These are phyloP conservation scores for Xylaria sp. DNA, from an alignment of 2,329 filamentous ascomycete species.

Conservation along the genomic window DNA sequence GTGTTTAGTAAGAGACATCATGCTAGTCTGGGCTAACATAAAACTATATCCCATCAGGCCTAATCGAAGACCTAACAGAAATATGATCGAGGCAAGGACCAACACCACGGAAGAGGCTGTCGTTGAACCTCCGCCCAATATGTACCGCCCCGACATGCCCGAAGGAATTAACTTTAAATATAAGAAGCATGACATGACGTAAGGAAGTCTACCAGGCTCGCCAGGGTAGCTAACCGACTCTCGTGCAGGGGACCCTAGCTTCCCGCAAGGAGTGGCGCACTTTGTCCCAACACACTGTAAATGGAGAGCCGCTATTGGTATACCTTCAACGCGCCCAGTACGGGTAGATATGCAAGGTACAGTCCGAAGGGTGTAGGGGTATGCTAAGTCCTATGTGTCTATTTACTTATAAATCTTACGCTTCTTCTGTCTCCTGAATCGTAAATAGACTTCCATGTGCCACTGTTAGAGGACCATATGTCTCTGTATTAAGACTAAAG, in stretches of 20 bases:
- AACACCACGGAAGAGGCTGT: background rate
- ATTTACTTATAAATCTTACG: background rate
- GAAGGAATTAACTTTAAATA: background rate
- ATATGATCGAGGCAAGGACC: too few species aligned
- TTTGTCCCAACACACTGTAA: background rate
- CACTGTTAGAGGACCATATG: background rate
- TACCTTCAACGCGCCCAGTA: background rate
- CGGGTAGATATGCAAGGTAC: slow-evolving; percentile 9
- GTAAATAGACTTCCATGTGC: background rate
- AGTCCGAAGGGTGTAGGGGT: background rate
- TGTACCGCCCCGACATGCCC: background rate
- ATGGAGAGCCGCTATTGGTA: background rate
- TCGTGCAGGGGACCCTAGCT: background rate
- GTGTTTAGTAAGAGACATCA: background rate
- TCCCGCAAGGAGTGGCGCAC: background rate
- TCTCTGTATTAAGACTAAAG: background rate
- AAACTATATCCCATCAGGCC: background rate
- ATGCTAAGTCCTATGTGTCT: background rate
- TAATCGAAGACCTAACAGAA: background rate
- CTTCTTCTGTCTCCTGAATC: background rate
- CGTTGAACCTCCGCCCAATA: background rate
- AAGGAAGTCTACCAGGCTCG: background rate
- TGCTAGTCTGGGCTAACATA: background rate
- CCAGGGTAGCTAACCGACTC: background rate
- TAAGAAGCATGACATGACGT: background rate